Evolutionary conservation across 1,284 basidiomycete genomes (phyloP).

Genomic region (Ganoderma boninense): DNA sequence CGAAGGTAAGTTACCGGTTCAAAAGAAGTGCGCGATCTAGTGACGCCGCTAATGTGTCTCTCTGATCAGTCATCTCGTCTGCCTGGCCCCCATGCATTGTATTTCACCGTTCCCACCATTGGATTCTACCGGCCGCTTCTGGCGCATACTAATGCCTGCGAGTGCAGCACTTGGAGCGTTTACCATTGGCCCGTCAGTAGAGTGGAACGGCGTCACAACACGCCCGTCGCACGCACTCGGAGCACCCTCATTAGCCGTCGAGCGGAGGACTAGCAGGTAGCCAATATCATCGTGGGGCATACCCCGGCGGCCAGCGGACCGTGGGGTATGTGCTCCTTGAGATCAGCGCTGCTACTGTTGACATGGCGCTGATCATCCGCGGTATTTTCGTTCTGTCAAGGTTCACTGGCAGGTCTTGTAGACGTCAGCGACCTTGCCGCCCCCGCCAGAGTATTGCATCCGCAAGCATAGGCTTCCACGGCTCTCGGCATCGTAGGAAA

Average conservation of each 20-base stretch:
- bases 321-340: constrained; percentile 18
- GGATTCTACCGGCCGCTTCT: constrained; percentile 23
- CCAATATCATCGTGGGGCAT: constrained; percentile 7
- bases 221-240: background rate
- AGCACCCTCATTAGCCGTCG: background rate
- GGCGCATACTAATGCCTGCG: background rate
- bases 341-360: constrained; percentile 26
- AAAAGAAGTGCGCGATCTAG: constrained; percentile 14
- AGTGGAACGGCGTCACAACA: background rate
- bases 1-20: constrained; percentile 15
- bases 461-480: constrained; percentile 3
- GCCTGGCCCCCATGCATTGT: constrained; percentile 4
- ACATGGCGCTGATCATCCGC: constrained; percentile 24
- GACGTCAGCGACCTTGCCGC: background rate
- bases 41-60: constrained; percentile 21
- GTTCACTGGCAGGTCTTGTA: background rate
- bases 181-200: background rate
- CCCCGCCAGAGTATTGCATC: background rate
- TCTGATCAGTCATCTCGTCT: constrained; percentile 24
- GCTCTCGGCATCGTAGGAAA: background rate
- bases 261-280: background rate
- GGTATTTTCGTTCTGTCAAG: constrained; percentile 2
- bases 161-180: background rate
- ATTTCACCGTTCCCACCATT: constrained; percentile 19
- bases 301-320: constrained; percentile 12